Evolutionary conservation across 2,329 filamentous ascomycete species (phyloP).

Genomic region (Calonectria fujianensis): DNA sequence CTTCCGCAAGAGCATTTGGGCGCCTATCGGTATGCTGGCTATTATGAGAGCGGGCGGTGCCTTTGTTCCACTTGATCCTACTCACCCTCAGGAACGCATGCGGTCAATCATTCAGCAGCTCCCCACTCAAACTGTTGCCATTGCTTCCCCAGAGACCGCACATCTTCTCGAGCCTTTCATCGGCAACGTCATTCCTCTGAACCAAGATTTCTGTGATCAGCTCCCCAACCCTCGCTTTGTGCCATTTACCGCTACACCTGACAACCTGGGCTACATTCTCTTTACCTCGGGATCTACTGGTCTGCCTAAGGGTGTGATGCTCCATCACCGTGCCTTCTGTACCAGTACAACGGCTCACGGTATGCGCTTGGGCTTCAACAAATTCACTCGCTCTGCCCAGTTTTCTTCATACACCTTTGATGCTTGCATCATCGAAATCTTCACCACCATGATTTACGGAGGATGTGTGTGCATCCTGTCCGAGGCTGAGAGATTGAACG

Average conservation of each 20-base stretch:
- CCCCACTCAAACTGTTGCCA: neutral
- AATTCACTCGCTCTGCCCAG: constrained; percentile 35
- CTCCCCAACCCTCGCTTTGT: constrained; percentile 14
- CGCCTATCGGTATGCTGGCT: constrained; percentile 56
- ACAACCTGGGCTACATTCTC: constrained; percentile 28
- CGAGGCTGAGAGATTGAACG: constrained; percentile 44
- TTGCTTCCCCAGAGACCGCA: constrained; percentile 1
- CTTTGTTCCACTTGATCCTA: constrained; percentile 60
- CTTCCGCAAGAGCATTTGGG: constrained; percentile 45
- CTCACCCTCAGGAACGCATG: constrained; percentile 45
- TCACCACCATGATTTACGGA: constrained; percentile 47
- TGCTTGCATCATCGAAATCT: constrained; percentile 46
- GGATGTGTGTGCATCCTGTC: constrained; percentile 52
- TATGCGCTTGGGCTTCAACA: neutral
- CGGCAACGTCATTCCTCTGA: constrained; percentile 12
- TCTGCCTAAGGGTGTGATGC: constrained; percentile 41
- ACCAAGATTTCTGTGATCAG: neutral
- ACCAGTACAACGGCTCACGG: constrained; percentile 31
- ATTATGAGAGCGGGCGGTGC: constrained; percentile 59
- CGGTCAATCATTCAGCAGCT: constrained; percentile 16
- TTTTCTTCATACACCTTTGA: constrained; percentile 52
- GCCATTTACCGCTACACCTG: neutral
- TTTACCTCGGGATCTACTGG: constrained; percentile 48
- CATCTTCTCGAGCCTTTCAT: constrained; percentile 15
- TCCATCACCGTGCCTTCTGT: constrained; percentile 37